Conservation (phyloP, 2,329 filamentous ascomycete species). For the Pezicula neosporulosa region DNA sequence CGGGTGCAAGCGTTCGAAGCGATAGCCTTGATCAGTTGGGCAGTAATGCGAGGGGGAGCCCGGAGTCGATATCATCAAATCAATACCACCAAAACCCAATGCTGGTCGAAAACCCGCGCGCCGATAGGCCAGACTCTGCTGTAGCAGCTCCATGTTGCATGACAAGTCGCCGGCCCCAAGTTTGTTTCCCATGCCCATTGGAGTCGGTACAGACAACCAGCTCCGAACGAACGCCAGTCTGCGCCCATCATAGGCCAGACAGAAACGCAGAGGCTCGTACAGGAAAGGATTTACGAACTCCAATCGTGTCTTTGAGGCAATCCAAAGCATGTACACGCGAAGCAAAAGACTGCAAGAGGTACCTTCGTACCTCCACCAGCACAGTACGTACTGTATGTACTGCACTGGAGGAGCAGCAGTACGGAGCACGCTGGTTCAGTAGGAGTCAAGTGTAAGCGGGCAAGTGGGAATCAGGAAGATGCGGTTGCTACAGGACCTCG, state of each 20-base stretch:
- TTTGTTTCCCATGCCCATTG: slow-evolving; percentile 17
- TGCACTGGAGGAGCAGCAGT: no score
- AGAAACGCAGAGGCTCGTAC: slow-evolving; percentile 10
- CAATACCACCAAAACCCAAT: not conserved
- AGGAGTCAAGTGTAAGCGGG: no score
- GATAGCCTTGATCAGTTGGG: not conserved
- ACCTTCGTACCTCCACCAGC: no score
- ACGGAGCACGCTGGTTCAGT: no score
- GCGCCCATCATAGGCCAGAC: slow-evolving; percentile 14
- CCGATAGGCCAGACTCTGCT: slow-evolving; percentile 19
- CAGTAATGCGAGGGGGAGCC: not conserved
- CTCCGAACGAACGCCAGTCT: no score
- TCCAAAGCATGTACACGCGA: not conserved
- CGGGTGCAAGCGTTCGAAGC: slow-evolving; percentile 21
- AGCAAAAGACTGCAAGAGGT: no score
- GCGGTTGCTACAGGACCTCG: no score
- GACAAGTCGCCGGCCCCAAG: slow-evolving; percentile 17
- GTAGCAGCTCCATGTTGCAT: slow-evolving; percentile 12
- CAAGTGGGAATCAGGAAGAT: no score
- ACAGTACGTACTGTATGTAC: no score
- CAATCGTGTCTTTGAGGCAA: slow-evolving; percentile 27
- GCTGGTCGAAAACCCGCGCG: slow-evolving; percentile 6
- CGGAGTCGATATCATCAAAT: not conserved
- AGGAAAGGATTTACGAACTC: slow-evolving; percentile 13
- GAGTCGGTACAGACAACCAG: slow-evolving; percentile 1